Base-by-base conservation (phyloP, 2,329 filamentous ascomycete species). In the Sporothrix schenckii region DNA sequence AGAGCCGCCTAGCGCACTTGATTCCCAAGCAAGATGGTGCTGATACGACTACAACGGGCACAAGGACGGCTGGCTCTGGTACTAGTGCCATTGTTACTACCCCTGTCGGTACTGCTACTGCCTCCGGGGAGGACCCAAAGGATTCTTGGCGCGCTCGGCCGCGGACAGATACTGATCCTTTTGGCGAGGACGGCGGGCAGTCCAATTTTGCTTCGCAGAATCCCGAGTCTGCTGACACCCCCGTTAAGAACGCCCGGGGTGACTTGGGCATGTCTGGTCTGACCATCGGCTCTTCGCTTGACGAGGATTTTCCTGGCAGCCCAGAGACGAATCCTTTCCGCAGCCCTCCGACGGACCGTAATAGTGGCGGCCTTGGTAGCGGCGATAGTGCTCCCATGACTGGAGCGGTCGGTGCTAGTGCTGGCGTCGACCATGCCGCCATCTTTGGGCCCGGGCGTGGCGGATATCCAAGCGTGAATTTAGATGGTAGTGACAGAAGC, bases 251-350 rank as follows among this genome's bases (percentile, higher is more conserved):
- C 5, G 83, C 81, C 3, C 80, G 86, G 4, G 81, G 84, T 53
- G 88, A 90, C 72, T 88, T 90, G 75, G 87, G 88, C 58, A 88
- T 90, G 85, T 82, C 86, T 16, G 86, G 87, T 75, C 83, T 86
- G 75, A 86, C 80, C 80, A 84, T 83, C 77, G 88, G 78, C 79
- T 85, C 85, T 66, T 83, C 88, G 65, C 84, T 87, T 50, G 85
- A 88, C 56, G 83, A 84, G n/a, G 84, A 89, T 74, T 92, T 93
- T 71, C 91, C 92, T 0, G 87, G 92, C 77, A 98, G 94, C 78
- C 95, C 95, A 0, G 92, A 97, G 76, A 98, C 95, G 3, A 99
- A 99, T 77, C 95, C 95, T 1, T 99, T 95, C 78, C 92, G 94
- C 74, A 98, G 94, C 78, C 95, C 95, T 2, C 88, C 91, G 9